phyloP scores from a whole-genome alignment of 23 red algal species.

The Gracilariopsis chorda region DNA sequence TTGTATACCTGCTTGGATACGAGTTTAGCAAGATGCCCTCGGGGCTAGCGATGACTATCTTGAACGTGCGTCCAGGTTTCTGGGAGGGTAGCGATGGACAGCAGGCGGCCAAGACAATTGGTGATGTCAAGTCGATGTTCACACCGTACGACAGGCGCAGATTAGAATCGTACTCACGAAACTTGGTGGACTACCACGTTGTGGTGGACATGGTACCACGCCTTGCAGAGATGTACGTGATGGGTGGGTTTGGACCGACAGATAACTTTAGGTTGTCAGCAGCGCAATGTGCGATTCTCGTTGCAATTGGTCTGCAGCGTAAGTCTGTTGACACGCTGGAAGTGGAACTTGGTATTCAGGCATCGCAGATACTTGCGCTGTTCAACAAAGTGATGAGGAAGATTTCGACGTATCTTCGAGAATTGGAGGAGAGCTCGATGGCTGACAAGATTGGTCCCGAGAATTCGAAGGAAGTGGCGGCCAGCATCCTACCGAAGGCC shows the following conservation, averaged over 20 bases:
- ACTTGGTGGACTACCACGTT: constrained; percentile 92
- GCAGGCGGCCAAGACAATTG: neutral
- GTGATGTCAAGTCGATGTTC: constrained; percentile 48
- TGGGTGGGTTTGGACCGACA: constrained; percentile 43
- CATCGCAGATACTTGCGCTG: constrained; percentile 80
- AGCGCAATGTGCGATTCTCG: constrained; percentile 87
- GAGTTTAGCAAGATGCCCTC: constrained; percentile 52
- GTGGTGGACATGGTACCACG: constrained; percentile 87
- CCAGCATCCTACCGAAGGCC: neutral
- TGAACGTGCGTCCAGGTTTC: constrained; percentile 8
- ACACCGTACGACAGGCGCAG: constrained; percentile 76
- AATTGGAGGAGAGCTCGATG: constrained; percentile 41
- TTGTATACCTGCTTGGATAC: constrained; percentile 75
- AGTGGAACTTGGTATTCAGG: constrained; percentile 60
- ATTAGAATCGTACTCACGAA: constrained; percentile 76
- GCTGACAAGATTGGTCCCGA: constrained; percentile 37
- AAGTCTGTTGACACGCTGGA: constrained; percentile 74
- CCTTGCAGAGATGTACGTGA: constrained; percentile 63
- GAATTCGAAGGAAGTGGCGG: neutral
- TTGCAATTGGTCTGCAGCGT: constrained; percentile 83
- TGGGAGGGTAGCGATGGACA: neutral
- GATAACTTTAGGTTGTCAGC: constrained; percentile 57
- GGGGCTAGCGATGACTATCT: constrained; percentile 68
- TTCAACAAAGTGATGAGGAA: constrained; percentile 96
- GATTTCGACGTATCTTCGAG: constrained; percentile 47